Base-by-base conservation (phyloP, 139 green algal genomes). In the Coccomyxa sp. region DNA sequence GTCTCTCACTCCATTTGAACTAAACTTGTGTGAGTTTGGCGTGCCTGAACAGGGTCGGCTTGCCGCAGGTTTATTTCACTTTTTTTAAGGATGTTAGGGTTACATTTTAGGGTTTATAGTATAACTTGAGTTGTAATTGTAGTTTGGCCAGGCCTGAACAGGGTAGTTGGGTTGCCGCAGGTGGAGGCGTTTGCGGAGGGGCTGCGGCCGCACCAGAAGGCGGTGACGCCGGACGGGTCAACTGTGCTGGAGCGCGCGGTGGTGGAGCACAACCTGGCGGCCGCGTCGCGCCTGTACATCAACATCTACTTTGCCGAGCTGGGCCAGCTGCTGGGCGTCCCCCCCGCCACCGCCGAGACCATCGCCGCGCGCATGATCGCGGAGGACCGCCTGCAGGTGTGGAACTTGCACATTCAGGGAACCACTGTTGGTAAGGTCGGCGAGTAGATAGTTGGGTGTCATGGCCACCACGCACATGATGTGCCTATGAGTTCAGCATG, bases 191-290 rank as follows among this genome's bases (percentile, higher is more conserved):
- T 99, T 89, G 84, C 92, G 10, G 28, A 91, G 77, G 90, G 88
- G 17, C 90, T 99, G 71, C 87, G 88, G 81, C 86, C 89, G 0
- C 97, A 99, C 87, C 97, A 99, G 87, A 84, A 95, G 79, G 94
- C 94, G 0, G 81, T 80, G 16, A 89, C 95, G 71, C 90, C 92
- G 4, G 94, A 95, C 67, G 95, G 93, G 31, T 90, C 90, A 28
- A 98, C 95, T 0, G 95, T 99, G 75, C 87, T 99, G 82, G 91
- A 96, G 66, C 89, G 92, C 13, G 92, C 94, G 10, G 94, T 98
- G 4, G 94, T 96, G 25, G 95, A 99, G 85, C 96, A 99, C 90
- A 99, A 99, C 87, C 92, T 99, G 77, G 87, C 95, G 23, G 91
- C 85, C 21, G 92, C 93, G 25, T 93, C 86, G 82, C 96, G 95